These are phyloP conservation scores for Rhizopus microsporus DNA, from an alignment of 371 early-diverging fungal genomes.

Conservation along the genomic window DNA sequence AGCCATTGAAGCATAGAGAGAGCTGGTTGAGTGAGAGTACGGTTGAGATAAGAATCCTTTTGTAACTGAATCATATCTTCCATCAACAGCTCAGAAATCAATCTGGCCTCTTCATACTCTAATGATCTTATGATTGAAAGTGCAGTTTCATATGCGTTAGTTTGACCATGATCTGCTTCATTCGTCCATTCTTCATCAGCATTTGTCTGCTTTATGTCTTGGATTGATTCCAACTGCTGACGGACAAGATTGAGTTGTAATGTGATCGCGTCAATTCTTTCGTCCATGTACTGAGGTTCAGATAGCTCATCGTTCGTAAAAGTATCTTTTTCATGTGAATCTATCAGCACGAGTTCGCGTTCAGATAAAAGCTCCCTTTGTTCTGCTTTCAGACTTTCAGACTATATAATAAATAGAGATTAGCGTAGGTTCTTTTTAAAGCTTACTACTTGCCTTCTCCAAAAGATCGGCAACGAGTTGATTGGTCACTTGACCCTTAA, in stretches of 20 bases:
- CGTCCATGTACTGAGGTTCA: constrained; percentile 72
- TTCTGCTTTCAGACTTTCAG: constrained; percentile 60
- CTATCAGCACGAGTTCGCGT: constrained; percentile 58
- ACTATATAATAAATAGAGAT: constrained; percentile 16
- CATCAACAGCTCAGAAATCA: constrained; percentile 32
- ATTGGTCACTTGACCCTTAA: constrained; percentile 7
- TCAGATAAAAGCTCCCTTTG: constrained; percentile 68
- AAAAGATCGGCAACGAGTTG: constrained; percentile 10
- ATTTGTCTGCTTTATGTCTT: constrained; percentile 2
- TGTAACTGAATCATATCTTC: constrained; percentile 36
- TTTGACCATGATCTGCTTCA: constrained; percentile 13
- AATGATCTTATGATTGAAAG: constrained; percentile 31
- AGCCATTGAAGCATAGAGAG: constrained; percentile 10
- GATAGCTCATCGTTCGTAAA: constrained; percentile 31
- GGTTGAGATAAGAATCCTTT: constrained; percentile 10
- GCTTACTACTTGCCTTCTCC: constrained; percentile 18
- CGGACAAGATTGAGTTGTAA: constrained; percentile 27
- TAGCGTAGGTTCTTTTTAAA: background rate
- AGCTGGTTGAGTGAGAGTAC: constrained; percentile 9
- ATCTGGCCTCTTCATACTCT: constrained; percentile 33
- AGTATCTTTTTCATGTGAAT: constrained; percentile 51
- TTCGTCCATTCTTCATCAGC: constrained; percentile 17
- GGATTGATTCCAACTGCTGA: constrained; percentile 15
- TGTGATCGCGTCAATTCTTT: constrained; percentile 62
- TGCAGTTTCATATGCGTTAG: constrained; percentile 35